phyloP scores from a whole-genome alignment of 2,329 filamentous ascomycete species.

The Neophaeococcomyces aloes region DNA sequence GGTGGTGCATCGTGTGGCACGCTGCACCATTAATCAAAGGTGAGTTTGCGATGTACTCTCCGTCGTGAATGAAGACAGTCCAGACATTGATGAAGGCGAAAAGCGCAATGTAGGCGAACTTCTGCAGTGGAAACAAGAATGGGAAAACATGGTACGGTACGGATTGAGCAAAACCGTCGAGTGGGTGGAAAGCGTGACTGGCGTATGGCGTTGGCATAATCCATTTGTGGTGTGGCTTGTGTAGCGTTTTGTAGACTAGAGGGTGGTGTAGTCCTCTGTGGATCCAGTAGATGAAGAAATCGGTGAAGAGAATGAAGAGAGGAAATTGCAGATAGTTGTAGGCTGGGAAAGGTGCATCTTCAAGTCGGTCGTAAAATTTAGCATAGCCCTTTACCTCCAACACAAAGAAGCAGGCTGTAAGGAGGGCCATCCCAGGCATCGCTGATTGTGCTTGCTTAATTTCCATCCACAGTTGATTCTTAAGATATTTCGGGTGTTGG shows the following conservation, averaged over 20 bases:
- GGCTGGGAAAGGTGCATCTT: constrained; percentile 63
- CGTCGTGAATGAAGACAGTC: constrained; percentile 93
- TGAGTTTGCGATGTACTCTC: constrained; percentile 84
- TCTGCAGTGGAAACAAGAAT: constrained; percentile 85
- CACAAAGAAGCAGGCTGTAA: constrained; percentile 73
- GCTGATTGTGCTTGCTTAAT: constrained; percentile 67
- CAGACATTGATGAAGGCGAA: constrained; percentile 94
- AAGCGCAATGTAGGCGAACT: constrained; percentile 72
- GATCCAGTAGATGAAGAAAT: constrained; percentile 84
- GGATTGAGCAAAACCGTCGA: constrained; percentile 82
- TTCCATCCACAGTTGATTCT: constrained; percentile 80
- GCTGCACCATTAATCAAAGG: constrained; percentile 90
- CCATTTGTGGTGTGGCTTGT: constrained; percentile 99
- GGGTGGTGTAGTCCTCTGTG: constrained; percentile 79
- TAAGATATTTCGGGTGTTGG: constrained; percentile 86
- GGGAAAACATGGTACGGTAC: constrained; percentile 89
- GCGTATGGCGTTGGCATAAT: constrained; percentile 95
- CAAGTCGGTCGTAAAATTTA: constrained; percentile 73
- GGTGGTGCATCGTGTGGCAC: constrained; percentile 85
- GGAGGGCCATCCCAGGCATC: constrained; percentile 71
- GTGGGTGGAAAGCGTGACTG: constrained; percentile 85
- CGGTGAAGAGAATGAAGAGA: constrained; percentile 77
- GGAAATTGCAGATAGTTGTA: constrained; percentile 80
- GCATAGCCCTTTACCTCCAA: constrained; percentile 73
- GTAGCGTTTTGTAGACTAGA: constrained; percentile 69